Conservation (phyloP, 768 basidiomycete genomes). For the Amanita phalloides region DNA sequence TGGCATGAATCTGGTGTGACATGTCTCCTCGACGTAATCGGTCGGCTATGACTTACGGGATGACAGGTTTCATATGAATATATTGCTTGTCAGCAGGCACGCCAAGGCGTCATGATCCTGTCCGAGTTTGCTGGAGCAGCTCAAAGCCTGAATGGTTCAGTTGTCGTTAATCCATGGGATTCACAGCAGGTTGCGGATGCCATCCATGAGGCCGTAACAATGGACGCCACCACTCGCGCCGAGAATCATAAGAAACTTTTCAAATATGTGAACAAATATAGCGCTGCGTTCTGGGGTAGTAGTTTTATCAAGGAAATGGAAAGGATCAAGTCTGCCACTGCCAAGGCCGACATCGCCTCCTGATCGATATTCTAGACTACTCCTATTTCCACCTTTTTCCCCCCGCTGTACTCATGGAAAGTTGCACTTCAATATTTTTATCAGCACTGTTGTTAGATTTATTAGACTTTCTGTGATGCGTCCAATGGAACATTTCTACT, state of each 20-base stretch:
- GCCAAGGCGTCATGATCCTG: constrained; percentile 94
- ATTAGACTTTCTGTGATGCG: background rate
- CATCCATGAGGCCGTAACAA: constrained; percentile 92
- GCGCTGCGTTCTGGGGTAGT: constrained; percentile 85
- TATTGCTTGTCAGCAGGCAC: constrained; percentile 86
- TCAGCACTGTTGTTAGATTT: background rate
- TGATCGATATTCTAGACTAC: background rate
- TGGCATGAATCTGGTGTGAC: constrained; percentile 93
- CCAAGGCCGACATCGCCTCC: constrained; percentile 17
- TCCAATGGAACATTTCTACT: background rate
- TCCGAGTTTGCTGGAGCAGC: constrained; percentile 98
- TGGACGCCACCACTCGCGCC: constrained; percentile 71
- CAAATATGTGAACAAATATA: constrained; percentile 95
- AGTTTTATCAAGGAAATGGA: constrained; percentile 84
- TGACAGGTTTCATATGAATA: constrained; percentile 95
- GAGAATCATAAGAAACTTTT: constrained; percentile 94
- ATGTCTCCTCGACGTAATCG: constrained; percentile 7
- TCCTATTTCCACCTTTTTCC: background rate
- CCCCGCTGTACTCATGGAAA: background rate
- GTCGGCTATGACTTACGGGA: constrained; percentile 18
- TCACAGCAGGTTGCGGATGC: constrained; percentile 96
- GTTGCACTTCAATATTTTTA: background rate
- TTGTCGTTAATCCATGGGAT: constrained; percentile 99
- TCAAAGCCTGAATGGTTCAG: constrained; percentile 87
- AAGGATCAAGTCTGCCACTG: constrained; percentile 34